A percentile compares a stretch with the other conserved stretches of the same genome.
phyloP scores from a whole-genome alignment of 2,329 filamentous ascomycete genomes.

The Epichloe gansuensis region DNA sequence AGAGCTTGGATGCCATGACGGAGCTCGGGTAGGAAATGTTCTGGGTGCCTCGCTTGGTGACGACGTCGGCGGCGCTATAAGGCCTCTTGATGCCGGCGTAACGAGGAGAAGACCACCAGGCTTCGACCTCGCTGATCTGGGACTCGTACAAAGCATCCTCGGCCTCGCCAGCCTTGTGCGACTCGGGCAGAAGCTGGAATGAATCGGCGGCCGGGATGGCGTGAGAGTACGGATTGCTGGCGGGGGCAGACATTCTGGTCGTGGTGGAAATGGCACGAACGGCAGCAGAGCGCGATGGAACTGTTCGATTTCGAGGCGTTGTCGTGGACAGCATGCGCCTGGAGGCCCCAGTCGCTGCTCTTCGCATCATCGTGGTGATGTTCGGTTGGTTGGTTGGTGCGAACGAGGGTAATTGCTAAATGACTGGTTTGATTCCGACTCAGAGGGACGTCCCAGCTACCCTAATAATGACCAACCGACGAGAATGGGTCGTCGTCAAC shows the following conservation, averaged over 20 bases:
- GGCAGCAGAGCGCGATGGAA: slow-evolving; percentile 10
- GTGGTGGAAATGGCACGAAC: slow-evolving; percentile 20
- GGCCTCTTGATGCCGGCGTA: slow-evolving; percentile 84
- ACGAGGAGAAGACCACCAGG: slow-evolving; percentile 80
- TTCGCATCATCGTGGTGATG: slow-evolving; percentile 18
- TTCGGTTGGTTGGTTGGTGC: background rate
- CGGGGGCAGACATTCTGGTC: slow-evolving; percentile 16
- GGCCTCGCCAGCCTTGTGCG: slow-evolving; percentile 61
- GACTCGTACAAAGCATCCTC: slow-evolving; percentile 79
- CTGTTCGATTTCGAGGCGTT: slow-evolving; percentile 7
- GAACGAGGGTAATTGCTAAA: too few relatives aligned
- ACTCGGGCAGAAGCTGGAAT: slow-evolving; percentile 73
- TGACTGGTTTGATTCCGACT: too few relatives aligned
- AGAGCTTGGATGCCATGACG: slow-evolving; percentile 88
- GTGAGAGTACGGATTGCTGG: slow-evolving; percentile 16
- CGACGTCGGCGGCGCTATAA: slow-evolving; percentile 81
- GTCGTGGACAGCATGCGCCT: slow-evolving; percentile 15
- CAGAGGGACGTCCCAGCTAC: too few relatives aligned
- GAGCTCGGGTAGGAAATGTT: slow-evolving; percentile 85
- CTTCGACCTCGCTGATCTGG: slow-evolving; percentile 71
- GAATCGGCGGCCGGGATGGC: slow-evolving; percentile 47
- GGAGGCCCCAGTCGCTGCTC: slow-evolving; percentile 19
- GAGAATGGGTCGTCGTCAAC: too few relatives aligned
- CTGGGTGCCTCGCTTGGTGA: slow-evolving; percentile 81
- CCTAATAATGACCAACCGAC: too few relatives aligned